These are phyloP conservation scores for Mycotypha africana DNA, from an alignment of 371 early-diverging fungal genomes.

Conservation along the genomic window DNA sequence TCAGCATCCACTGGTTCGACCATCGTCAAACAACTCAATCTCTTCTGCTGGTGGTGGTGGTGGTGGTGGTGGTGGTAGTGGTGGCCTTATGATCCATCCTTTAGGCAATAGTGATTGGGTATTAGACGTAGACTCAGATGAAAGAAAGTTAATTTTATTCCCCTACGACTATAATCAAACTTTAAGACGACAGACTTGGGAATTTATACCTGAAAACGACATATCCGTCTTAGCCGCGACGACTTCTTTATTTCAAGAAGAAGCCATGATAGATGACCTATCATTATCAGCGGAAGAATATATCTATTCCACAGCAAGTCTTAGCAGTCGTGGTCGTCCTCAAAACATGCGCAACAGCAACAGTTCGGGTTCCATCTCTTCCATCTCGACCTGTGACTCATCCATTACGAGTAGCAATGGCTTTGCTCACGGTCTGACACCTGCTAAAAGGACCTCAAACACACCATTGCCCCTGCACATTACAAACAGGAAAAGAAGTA, in stretches of 20 bases:
- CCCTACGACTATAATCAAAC: slow-evolving; percentile 1
- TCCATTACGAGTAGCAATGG: neutral
- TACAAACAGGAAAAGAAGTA: no score
- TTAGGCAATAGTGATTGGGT: slow-evolving; percentile 36
- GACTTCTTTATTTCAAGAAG: neutral
- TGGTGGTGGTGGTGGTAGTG: no score
- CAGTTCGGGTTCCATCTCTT: neutral
- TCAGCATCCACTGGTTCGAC: slow-evolving; percentile 7
- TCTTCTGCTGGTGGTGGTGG: slow-evolving; percentile 17
- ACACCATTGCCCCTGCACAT: no score
- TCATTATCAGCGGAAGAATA: neutral
- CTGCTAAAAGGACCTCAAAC: no score
- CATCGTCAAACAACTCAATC: neutral
- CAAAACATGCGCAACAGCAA: no score
- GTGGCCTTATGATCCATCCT: slow-evolving; percentile 27
- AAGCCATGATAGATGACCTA: neutral
- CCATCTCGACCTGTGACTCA: neutral
- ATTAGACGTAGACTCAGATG: slow-evolving; percentile 19
- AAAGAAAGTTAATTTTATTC: slow-evolving; percentile 8
- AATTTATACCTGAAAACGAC: slow-evolving; percentile 23
- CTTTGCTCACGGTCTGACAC: slow-evolving; percentile 23
- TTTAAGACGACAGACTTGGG: slow-evolving; percentile 14
- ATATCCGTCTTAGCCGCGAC: no score
- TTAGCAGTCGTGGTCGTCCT: no score
- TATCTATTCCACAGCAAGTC: neutral